Conservation (phyloP, 1,139 yeast genomes). For the Taiozyma onychis region DNA sequence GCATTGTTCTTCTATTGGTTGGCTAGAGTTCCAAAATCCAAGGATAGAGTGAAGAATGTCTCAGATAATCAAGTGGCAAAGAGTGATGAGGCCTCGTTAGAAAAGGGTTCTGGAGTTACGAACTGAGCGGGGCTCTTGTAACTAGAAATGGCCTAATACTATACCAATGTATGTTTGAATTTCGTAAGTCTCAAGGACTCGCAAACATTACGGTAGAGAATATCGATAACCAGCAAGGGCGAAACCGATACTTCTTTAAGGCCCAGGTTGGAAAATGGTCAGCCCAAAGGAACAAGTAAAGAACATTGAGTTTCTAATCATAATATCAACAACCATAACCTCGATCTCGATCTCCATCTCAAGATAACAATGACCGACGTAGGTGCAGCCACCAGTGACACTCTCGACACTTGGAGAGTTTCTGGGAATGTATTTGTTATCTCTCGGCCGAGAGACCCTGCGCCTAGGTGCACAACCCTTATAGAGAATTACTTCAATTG, state of each 20-base stretch:
- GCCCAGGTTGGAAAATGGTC: conserved; percentile 29
- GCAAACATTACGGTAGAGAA: too few species aligned
- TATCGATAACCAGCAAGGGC: conserved; percentile 23
- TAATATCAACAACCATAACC: conserved; percentile 41
- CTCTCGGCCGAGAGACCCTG: too few species aligned
- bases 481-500: too few species aligned
- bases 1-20: conserved; percentile 63
- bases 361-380: conserved; percentile 49
- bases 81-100: background rate
- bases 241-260: conserved; percentile 39
- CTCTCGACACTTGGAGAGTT: conserved; percentile 34
- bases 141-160: background rate
- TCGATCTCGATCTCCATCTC: conserved; percentile 49
- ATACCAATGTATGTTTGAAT: too few species aligned
- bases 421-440: too few species aligned
- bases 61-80: conserved; percentile 2
- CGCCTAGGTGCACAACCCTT: too few species aligned
- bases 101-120: background rate
- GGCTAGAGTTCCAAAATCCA: conserved; percentile 63
- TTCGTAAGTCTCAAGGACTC: too few species aligned
- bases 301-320: conserved; percentile 36
- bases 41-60: conserved; percentile 17
- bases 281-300: conserved; percentile 43
- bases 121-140: background rate
- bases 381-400: conserved; percentile 46